These are phyloP conservation scores for Stemphylium lycopersici DNA, from an alignment of 2,329 filamentous ascomycete species.

Conservation along the genomic window DNA sequence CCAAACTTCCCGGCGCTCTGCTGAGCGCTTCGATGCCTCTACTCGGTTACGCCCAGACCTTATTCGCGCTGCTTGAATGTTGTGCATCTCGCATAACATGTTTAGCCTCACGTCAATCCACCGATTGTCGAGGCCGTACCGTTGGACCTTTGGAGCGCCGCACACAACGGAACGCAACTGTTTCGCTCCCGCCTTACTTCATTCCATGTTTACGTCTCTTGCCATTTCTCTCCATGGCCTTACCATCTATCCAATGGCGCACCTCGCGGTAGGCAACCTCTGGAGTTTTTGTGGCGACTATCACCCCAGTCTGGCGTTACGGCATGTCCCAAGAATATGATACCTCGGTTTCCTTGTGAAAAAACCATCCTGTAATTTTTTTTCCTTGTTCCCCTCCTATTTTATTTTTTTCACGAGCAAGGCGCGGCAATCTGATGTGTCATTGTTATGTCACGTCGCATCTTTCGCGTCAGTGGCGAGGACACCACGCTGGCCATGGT, in stretches of 20 bases:
- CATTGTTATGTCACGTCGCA: background rate
- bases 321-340: conserved; percentile 19
- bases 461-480: background rate
- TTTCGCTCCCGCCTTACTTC: background rate
- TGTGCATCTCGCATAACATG: conserved; percentile 12
- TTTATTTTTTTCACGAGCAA: background rate
- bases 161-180: background rate
- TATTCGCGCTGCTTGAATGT: background rate
- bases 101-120: conserved; percentile 1
- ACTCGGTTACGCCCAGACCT: conserved; percentile 10
- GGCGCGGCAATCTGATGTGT: conserved; percentile 2
- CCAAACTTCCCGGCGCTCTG: conserved; percentile 1
- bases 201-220: background rate
- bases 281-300: conserved; percentile 8
- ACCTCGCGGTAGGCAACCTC: conserved; percentile 13
- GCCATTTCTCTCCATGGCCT: background rate
- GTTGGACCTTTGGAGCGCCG: background rate
- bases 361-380: conserved; percentile 8
- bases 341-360: conserved; percentile 16
- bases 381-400: background rate
- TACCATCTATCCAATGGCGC: conserved; percentile 14
- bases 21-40: conserved; percentile 6
- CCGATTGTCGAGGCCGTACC: background rate
- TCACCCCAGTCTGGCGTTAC: conserved; percentile 16
- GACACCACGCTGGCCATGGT: background rate